Conservation (phyloP, 345 rosid genomes). For the Cochlearia excelsa region DNA sequence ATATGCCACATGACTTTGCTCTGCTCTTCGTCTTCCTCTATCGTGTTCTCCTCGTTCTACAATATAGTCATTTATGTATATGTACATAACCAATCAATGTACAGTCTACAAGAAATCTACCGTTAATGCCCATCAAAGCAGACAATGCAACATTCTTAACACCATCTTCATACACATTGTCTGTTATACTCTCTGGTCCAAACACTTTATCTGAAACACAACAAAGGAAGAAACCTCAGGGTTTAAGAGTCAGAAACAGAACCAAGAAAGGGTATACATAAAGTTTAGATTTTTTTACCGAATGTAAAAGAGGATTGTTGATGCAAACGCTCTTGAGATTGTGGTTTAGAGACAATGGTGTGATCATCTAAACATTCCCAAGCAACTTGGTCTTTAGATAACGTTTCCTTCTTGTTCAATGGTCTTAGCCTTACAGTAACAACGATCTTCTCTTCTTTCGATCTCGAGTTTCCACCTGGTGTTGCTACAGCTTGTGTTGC, state of each 20-base stretch:
- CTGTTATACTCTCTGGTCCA: slow-evolving; percentile 71
- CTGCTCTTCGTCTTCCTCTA: slow-evolving; percentile 56
- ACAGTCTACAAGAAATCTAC: slow-evolving; percentile 36
- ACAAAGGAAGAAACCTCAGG: not conserved
- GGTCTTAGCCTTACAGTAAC: slow-evolving; percentile 97
- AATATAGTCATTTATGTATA: slow-evolving; percentile 8
- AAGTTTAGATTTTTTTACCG: slow-evolving; percentile 44
- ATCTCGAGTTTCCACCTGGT: slow-evolving; percentile 70
- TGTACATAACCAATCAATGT: not conserved
- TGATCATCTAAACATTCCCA: slow-evolving; percentile 95
- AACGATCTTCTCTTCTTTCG: slow-evolving; percentile 92
- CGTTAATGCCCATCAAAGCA: slow-evolving; percentile 92
- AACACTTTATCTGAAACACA: slow-evolving; percentile 78
- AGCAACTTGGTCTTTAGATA: slow-evolving; percentile 81
- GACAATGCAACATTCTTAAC: slow-evolving; percentile 84
- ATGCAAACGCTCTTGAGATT: slow-evolving; percentile 70
- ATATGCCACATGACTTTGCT: slow-evolving; percentile 77
- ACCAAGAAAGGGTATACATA: not conserved
- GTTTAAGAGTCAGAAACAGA: slow-evolving; percentile 16
- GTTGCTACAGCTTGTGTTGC: slow-evolving; percentile 44
- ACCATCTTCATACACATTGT: slow-evolving; percentile 40
- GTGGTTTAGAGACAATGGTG: slow-evolving; percentile 67
- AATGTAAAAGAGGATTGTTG: slow-evolving; percentile 77
- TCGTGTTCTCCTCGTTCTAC: slow-evolving; percentile 46
- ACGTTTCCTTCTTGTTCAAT: slow-evolving; percentile 75